These are phyloP conservation scores for Phytophthora constricta DNA, from an alignment of 352 stramenopile genomes.

Conservation along the genomic window DNA sequence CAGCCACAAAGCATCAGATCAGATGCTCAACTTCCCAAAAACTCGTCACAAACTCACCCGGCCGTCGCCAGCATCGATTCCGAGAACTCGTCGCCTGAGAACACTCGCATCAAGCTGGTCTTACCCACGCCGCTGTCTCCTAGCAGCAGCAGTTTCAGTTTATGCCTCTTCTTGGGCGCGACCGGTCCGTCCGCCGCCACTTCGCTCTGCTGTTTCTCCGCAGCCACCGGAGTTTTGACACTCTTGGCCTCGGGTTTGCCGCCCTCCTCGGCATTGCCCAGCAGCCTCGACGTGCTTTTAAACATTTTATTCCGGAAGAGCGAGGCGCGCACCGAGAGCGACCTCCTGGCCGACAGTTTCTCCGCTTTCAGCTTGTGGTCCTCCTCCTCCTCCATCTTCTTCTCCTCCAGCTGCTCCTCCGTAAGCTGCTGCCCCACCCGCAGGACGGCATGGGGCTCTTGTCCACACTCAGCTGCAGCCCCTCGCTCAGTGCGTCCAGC, in stretches of 20 bases:
- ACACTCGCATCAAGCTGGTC: constrained; percentile 94
- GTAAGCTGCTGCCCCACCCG: constrained; percentile 47
- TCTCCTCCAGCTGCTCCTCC: constrained; percentile 84
- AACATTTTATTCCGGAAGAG: constrained; percentile 86
- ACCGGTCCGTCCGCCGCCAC: constrained; percentile 28
- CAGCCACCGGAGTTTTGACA: constrained; percentile 15
- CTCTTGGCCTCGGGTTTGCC: constrained; percentile 22
- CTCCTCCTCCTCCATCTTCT: constrained; percentile 89
- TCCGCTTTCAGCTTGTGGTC: constrained; percentile 83
- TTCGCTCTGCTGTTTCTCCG: constrained; percentile 28
- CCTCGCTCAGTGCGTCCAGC: constrained; percentile 80
- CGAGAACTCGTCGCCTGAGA: constrained; percentile 92
- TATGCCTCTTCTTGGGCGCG: constrained; percentile 76
- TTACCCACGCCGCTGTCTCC: constrained; percentile 94
- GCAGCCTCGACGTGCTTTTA: constrained; percentile 46
- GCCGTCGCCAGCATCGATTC: constrained; percentile 91
- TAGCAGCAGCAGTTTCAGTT: constrained; percentile 91
- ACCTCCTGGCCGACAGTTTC: constrained; percentile 71
- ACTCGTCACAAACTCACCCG: constrained; percentile 85
- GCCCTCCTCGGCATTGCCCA: constrained; percentile 35
- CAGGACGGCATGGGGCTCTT: constrained; percentile 44
- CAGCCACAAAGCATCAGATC: too few relatives aligned
- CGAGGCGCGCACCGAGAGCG: constrained; percentile 65
- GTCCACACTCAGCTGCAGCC: constrained; percentile 77
- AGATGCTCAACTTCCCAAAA: too few relatives aligned